Evolutionary conservation across 768 basidiomycete genomes (phyloP).

Genomic region (Phlebiopsis flavidoalba): DNA sequence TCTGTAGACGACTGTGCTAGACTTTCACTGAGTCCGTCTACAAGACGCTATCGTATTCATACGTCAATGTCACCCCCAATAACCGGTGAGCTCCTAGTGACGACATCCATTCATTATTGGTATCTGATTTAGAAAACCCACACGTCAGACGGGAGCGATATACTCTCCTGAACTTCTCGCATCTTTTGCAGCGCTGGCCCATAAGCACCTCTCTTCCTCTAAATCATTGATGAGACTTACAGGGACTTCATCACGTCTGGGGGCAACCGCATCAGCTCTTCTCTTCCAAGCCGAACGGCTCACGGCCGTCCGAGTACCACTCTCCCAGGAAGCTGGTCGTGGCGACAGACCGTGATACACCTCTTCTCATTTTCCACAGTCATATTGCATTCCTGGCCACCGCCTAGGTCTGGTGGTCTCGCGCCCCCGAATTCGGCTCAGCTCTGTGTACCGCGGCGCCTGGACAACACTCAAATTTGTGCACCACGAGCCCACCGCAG

Average conservation of each 20-base stretch:
- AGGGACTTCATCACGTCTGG: constrained; percentile 59
- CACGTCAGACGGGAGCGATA: constrained; percentile 59
- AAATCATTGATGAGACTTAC: constrained; percentile 88
- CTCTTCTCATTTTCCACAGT: constrained; percentile 81
- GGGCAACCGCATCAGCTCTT: constrained; percentile 60
- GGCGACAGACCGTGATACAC: constrained; percentile 61
- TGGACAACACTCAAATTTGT: constrained; percentile 81
- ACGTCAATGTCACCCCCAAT: constrained; percentile 73
- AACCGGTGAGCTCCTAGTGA: constrained; percentile 50
- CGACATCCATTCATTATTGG: neutral
- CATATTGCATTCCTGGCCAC: constrained; percentile 78
- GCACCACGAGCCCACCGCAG: constrained; percentile 70
- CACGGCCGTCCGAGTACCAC: neutral
- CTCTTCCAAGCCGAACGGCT: constrained; percentile 12
- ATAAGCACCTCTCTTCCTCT: constrained; percentile 46
- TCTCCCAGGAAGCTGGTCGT: constrained; percentile 29
- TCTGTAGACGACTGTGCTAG: constrained; percentile 42
- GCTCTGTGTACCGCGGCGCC: constrained; percentile 51
- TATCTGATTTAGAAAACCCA: neutral
- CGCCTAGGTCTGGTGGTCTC: constrained; percentile 71
- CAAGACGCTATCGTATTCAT: constrained; percentile 33
- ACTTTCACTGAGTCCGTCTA: constrained; percentile 52
- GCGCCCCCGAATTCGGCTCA: constrained; percentile 46
- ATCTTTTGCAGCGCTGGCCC: constrained; percentile 57
- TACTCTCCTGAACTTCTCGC: constrained; percentile 54